phyloP scores from a whole-genome alignment of 495 filamentous ascomycete species.

The Acidiella bohemica region DNA sequence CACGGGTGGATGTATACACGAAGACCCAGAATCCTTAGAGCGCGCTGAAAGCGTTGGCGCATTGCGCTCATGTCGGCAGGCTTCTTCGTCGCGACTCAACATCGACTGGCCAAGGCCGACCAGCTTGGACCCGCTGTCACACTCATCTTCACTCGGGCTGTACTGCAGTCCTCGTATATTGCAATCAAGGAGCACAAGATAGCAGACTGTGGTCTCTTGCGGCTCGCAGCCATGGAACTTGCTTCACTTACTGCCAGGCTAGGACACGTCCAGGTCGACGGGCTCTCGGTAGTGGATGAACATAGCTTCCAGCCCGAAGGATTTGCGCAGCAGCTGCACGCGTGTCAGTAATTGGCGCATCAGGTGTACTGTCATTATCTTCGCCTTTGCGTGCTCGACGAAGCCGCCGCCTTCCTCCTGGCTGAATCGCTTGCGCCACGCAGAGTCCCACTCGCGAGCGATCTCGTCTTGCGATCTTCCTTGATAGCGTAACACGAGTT shows the following conservation, averaged over 20 bases:
- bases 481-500: too few species aligned
- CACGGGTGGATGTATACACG: conserved; percentile 6
- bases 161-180: background rate
- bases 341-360: background rate
- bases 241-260: too few species aligned
- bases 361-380: too few species aligned
- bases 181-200: conserved; percentile 1
- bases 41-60: conserved; percentile 7
- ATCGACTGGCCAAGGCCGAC: too few species aligned
- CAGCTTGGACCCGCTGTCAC: too few species aligned
- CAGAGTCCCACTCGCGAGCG: too few species aligned
- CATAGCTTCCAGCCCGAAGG: too few species aligned
- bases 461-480: background rate
- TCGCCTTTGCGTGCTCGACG: background rate
- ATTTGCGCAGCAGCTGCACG: background rate
- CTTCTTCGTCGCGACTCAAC: background rate
- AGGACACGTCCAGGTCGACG: too few species aligned
- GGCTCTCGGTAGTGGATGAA: too few species aligned
- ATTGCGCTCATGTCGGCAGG: conserved; percentile 1
- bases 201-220: conserved; percentile 4
- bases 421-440: background rate
- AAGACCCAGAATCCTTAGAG: conserved; percentile 11
- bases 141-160: background rate
- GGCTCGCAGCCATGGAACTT: too few species aligned
- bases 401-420: background rate